Evolutionary conservation across 805 yeast species (phyloP), one percentile per base, ranked within the genome.

Genomic region (Zygoascus ofunaensis): DNA sequence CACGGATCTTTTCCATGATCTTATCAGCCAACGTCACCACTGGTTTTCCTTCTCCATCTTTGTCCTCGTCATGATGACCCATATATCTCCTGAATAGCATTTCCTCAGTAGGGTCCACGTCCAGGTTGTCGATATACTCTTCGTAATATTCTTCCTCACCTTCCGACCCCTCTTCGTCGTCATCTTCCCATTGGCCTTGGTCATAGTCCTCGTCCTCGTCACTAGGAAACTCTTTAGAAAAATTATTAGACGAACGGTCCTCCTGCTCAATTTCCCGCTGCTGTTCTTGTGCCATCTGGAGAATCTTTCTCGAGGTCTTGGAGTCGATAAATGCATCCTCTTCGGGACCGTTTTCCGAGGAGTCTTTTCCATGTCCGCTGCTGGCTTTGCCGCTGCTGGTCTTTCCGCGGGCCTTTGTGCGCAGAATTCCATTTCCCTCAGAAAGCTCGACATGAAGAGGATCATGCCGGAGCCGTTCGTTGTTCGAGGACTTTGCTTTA

Each of bases 231-330:
- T 69, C 19, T 41, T 64, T 67, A 2, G 63, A 66, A n/a, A n/a
- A n/a, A n/a, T n/a, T n/a, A n/a, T n/a, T n/a, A n/a, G n/a, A n/a
- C n/a, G n/a, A n/a, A n/a, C n/a, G n/a, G 49, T 78, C 82, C 57
- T 85, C 95, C 39, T 70, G 79, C 43, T 78, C 89, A 18, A 89
- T 61, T 59, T 92, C 99, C 37, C 84, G 87, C 64, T 87, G 96
- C 67, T 92, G 99, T 56, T 83, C 90, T 55, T 76, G 80, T 17
- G 98, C 99, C 49, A 92, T 71, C 60, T 83, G 85, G 53, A 92
- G 70, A 62, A 92, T 89, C 65, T 78, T 86, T 63, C 94, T 73
- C 1, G 97, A 85, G 24, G 86, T 68, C 17, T 77, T 70, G 17
- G 97, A 83, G 66, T 90, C 96, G 34, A 92, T 71, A 54, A 67